Base-by-base conservation (phyloP, 768 basidiomycete genomes). In the Amyloporia xantha region DNA sequence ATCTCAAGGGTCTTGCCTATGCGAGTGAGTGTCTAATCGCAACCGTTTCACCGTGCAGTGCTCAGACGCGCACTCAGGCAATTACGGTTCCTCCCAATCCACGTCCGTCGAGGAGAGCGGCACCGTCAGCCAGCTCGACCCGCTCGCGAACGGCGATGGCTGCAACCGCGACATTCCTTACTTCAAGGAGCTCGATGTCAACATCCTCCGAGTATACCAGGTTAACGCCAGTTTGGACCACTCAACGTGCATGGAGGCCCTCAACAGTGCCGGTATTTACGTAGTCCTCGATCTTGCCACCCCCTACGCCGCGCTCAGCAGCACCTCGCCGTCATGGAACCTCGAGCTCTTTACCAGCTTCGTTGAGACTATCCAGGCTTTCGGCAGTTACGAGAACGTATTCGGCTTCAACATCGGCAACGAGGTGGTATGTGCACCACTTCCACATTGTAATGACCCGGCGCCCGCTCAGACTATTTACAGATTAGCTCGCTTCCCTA, bases 171-270 rank as follows among this genome's bases (percentile, higher is more conserved):
- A 45, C 33, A 45, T 45, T 23, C 44, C 44, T 17, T 45, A 45
- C 44, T 36, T 45, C 33, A 17, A 45, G 44, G 4, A 45, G 30
- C 44, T 45, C 33, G 44, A 36, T 19, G 44, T 45, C 44, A 45
- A 45, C 33, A 36, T 45, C 19, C 27, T 45, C 28, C 44, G 44
- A 5, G 44, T 45, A n/a, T 45, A 45, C 44, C 44, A 45, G 44
- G 44, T 45, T 30, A 45, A 45, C 33, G 17, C 44, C 5, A 19
- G 17, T 24, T 30, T 45, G 17, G 44, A 45, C 30, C 44, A 45
- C 30, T 33, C 17, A 27, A 33, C 10, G 17, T 45, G 44, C 30
- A 45, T 45, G 44, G 19, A 28, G n/a, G 44, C 44, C 6, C 44
- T 45, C 28, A 27, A 45, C 11, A 2, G 3, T 15, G 44, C 44